phyloP scores from a whole-genome alignment of 371 early-diverging fungal genomes.

The Funneliformis caledonium region DNA sequence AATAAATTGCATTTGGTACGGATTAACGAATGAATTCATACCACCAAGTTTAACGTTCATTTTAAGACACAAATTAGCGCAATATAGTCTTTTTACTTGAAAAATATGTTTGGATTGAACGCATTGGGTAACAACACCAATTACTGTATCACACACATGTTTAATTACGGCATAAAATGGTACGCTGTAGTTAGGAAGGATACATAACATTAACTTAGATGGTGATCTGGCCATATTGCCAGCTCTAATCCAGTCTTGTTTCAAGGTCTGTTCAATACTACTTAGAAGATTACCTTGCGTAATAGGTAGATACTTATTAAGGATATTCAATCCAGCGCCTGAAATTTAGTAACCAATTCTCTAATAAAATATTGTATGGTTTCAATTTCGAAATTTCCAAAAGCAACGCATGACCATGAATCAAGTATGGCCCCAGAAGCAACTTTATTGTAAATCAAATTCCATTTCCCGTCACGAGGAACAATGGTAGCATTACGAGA shows the following conservation, averaged over 20 bases:
- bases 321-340: constrained; percentile 53
- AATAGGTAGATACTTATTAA: constrained; percentile 70
- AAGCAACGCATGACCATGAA: constrained; percentile 60
- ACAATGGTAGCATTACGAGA: constrained; percentile 64
- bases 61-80: constrained; percentile 32
- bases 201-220: constrained; percentile 81
- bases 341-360: constrained; percentile 55
- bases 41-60: constrained; percentile 57
- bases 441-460: constrained; percentile 84
- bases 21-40: constrained; percentile 62
- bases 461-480: constrained; percentile 89
- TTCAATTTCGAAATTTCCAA: constrained; percentile 56
- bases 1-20: constrained; percentile 62
- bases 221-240: constrained; percentile 72
- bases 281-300: constrained; percentile 67
- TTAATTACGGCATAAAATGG: constrained; percentile 94
- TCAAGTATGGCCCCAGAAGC: constrained; percentile 74
- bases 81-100: constrained; percentile 67
- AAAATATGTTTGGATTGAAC: constrained; percentile 77
- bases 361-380: constrained; percentile 58
- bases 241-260: constrained; percentile 71
- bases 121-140: constrained; percentile 93
- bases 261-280: constrained; percentile 59
- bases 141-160: constrained; percentile 87
- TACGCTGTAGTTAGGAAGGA: constrained; percentile 85